These are phyloP conservation scores for Orbilia brochopaga DNA, from an alignment of 2,329 filamentous ascomycete genomes.

Conservation along the genomic window DNA sequence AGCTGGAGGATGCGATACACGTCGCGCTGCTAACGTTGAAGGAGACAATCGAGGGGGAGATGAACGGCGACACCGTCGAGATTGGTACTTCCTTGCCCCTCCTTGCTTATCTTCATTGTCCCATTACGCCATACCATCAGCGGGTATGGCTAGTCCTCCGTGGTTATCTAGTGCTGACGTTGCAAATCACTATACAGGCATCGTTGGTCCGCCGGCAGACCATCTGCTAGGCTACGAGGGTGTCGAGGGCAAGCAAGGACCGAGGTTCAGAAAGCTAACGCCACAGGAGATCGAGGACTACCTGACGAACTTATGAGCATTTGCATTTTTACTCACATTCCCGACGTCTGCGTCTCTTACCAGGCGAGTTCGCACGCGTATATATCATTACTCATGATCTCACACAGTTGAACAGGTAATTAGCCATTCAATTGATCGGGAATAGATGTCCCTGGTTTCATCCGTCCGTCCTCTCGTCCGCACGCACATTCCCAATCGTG, in stretches of 20 bases:
- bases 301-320: conserved; percentile 86
- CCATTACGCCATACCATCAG: no score
- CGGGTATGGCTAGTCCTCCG: no score
- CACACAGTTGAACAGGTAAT: conserved; percentile 10
- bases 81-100: conserved; percentile 70
- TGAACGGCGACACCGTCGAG: conserved; percentile 98
- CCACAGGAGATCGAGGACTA: conserved; percentile 99
- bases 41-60: conserved; percentile 99
- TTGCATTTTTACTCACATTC: conserved; percentile 4
- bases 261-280: conserved; percentile 89
- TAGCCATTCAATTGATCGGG: conserved; percentile 2
- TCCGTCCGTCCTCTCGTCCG: neutral
- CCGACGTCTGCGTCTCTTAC: neutral
- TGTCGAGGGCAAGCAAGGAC: conserved; percentile 81
- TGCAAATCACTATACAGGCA: conserved; percentile 67
- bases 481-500: neutral
- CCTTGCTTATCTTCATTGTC: neutral
- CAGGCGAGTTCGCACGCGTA: neutral
- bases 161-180: conserved; percentile 48
- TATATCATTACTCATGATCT: conserved; percentile 19
- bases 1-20: conserved; percentile 97
- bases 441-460: neutral
- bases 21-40: conserved; percentile 96
- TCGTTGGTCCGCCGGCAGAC: conserved; percentile 91
- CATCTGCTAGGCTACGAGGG: conserved; percentile 90